Evolutionary conservation across 1,139 yeast species (phyloP), one percentile per base, ranked within the genome.

Genomic region (Dujonia santamariae): DNA sequence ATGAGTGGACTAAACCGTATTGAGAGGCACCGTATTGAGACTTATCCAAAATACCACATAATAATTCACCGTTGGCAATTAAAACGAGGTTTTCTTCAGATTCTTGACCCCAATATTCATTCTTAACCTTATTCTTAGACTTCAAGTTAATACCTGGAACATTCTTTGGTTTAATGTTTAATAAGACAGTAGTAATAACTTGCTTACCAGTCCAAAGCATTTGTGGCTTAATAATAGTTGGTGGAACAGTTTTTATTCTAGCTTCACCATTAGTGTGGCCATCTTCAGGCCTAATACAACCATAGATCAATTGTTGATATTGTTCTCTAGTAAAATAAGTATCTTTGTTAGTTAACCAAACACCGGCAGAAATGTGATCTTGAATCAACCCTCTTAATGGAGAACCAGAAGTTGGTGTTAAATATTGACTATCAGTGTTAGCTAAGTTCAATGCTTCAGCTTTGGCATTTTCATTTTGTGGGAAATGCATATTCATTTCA

Each of bases 401-500:
- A 41, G 95, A 74, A 59, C 99, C 99, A 7, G 97, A 87, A 13
- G 99, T 94, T 35, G 99, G 98, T 9, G 98, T 92, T 55, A 94
- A 74, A 58, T 94, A 94, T 66, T 92, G 98, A 42, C 95, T 85
- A 62, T 94, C 97, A 8, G 98, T 92, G 58, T 92, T 88, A 31
- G 98, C 98, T 56, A 94, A 75, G 57, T 87, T 78, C 53, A 87
- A 72, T 3, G 98, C 98, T 67, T 94, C 99, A 19, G 98, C 94
- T 53, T 92, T 82, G 11, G 98, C 98, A 51, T 87, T 87, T 67
- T 92, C 97, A 61, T 86, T 90, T 67, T 94, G 99, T 20, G 99
- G 99, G 72, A 94, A 92, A 67, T 94, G 99, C 97, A 94, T 85
- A 59, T 94, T 94, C 99, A 94, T 94, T 70, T 94, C 99, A 65